phyloP scores from a whole-genome alignment of 768 basidiomycete species.

The Hypholoma sublateritium region DNA sequence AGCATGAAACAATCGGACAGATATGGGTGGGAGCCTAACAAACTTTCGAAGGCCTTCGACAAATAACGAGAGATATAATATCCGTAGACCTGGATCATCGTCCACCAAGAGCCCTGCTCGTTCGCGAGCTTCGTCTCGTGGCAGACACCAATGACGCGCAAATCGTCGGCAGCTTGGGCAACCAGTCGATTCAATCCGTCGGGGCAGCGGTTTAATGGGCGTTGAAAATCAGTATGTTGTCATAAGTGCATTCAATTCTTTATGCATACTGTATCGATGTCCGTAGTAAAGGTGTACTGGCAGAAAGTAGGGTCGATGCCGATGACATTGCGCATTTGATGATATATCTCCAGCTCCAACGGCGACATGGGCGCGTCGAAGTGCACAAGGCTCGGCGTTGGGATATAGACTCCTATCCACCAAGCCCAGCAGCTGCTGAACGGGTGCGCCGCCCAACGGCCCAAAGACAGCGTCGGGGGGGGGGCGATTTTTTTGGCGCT shows the following conservation, averaged over 20 bases:
- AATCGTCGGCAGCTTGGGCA: constrained; percentile 84
- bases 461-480: constrained; percentile 37
- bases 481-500: constrained; percentile 27
- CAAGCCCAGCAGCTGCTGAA: constrained; percentile 58
- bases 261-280: constrained; percentile 83
- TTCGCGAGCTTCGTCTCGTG: constrained; percentile 93
- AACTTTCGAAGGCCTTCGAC: constrained; percentile 90
- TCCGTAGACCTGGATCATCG: constrained; percentile 98
- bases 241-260: background rate
- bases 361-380: constrained; percentile 95
- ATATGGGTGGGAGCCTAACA: constrained; percentile 95
- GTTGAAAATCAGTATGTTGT: constrained; percentile 3
- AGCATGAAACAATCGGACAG: constrained; percentile 95
- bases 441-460: constrained; percentile 28
- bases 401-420: too few species aligned
- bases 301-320: constrained; percentile 97
- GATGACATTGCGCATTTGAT: constrained; percentile 97
- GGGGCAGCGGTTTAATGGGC: constrained; percentile 73
- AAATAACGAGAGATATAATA: constrained; percentile 95
- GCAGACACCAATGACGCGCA: constrained; percentile 88
- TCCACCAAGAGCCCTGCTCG: constrained; percentile 96
- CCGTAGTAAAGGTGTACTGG: constrained; percentile 95
- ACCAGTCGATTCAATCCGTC: constrained; percentile 92
- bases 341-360: constrained; percentile 90
- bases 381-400: too few species aligned